These are phyloP conservation scores for Paraleonurus japonicus DNA, from an alignment of 257 asterid genomes.

Conservation along the genomic window DNA sequence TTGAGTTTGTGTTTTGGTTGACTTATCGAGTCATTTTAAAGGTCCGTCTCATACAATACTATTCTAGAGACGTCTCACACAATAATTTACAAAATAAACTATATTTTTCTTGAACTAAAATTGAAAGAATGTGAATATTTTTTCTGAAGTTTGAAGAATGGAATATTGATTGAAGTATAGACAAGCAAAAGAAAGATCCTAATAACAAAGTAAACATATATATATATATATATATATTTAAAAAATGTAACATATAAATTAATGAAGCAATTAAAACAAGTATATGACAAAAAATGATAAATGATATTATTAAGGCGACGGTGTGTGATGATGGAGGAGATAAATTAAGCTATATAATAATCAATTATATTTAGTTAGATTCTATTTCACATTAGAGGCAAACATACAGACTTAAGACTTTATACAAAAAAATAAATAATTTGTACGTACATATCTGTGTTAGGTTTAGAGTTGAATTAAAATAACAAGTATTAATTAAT, in stretches of 20 bases:
- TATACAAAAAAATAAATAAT: background rate
- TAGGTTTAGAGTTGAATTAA: constrained; percentile 14
- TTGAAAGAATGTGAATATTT: background rate
- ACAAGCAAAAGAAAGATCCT: constrained; percentile 1
- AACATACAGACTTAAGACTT: background rate
- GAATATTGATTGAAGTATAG: background rate
- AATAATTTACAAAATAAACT: no score
- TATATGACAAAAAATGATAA: constrained; percentile 6
- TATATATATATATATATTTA: no score
- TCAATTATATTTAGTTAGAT: background rate
- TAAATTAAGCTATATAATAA: constrained; percentile 16
- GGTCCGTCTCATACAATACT: no score
- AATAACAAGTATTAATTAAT: constrained; percentile 24
- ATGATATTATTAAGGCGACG: constrained; percentile 18
- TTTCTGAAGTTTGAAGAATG: background rate
- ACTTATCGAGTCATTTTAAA: no score
- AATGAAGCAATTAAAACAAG: background rate
- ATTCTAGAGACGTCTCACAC: background rate
- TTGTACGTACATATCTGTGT: background rate
- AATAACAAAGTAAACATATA: no score
- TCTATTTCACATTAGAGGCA: constrained; percentile 19
- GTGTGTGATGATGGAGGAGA: constrained; percentile 27
- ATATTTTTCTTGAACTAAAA: background rate
- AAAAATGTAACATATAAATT: background rate
- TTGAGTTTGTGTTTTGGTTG: no score